Evolutionary conservation across 2,329 filamentous ascomycete species (phyloP).

Genomic region (Fusarium chaquense): DNA sequence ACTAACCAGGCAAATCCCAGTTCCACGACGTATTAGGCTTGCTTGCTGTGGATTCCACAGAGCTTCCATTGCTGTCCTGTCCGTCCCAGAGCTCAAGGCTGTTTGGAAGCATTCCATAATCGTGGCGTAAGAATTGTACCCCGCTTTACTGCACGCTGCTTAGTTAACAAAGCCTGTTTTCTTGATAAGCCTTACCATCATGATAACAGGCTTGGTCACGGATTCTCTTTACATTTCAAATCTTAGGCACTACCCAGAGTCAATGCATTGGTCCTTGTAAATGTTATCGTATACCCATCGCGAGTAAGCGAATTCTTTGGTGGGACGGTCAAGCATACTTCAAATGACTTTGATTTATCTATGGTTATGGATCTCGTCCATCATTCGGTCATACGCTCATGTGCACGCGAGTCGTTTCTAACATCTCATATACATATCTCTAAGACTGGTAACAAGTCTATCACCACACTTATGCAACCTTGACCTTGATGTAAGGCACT

Average conservation of each 20-base stretch:
- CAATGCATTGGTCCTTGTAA: neutral
- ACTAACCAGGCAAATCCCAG: constrained; percentile 19
- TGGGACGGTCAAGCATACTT: neutral
- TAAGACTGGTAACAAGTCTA: constrained; percentile 2
- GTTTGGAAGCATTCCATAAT: constrained; percentile 42
- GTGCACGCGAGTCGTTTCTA: constrained; percentile 27
- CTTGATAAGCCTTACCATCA: constrained; percentile 42
- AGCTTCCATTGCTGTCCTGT: constrained; percentile 17
- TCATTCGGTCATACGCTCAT: constrained; percentile 33
- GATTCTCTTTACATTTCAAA: neutral
- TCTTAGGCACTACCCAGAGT: neutral
- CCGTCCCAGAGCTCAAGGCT: constrained; percentile 16
- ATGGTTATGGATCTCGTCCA: constrained; percentile 37
- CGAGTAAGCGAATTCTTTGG: neutral
- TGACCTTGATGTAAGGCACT: constrained; percentile 95
- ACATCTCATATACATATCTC: constrained; percentile 27
- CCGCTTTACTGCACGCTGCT: constrained; percentile 41
- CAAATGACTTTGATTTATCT: constrained; percentile 37
- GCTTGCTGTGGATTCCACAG: constrained; percentile 16
- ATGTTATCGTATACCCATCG: neutral
- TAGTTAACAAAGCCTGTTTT: constrained; percentile 31
- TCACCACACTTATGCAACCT: constrained; percentile 59
- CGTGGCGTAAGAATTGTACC: constrained; percentile 43
- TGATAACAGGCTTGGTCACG: constrained; percentile 32
- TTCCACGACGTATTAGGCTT: neutral